Evolutionary conservation across 441 rosid species (phyloP).

Genomic region (Rhodomyrtus psidioides): DNA sequence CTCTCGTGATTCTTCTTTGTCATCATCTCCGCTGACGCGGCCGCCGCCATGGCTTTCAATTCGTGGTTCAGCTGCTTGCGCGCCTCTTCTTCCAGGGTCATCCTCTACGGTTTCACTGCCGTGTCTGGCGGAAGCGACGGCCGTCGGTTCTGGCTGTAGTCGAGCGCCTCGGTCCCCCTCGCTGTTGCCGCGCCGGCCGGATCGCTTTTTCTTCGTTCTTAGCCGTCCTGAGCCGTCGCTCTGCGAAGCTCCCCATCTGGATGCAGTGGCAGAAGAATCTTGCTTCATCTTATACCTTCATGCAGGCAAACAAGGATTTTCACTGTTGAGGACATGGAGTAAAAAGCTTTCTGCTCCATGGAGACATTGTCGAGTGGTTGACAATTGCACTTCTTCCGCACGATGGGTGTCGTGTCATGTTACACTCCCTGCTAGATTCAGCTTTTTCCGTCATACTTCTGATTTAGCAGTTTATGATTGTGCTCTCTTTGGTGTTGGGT

Average conservation of each 20-base stretch:
- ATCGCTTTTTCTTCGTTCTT: conserved; percentile 33
- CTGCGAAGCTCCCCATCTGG: conserved; percentile 37
- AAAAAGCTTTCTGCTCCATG: not conserved
- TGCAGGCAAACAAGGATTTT: not conserved
- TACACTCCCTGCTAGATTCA: not conserved
- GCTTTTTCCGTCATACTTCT: not conserved
- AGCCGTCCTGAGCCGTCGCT: conserved; percentile 39
- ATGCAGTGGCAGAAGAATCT: conserved; percentile 10
- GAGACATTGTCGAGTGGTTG: not conserved
- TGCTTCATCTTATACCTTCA: not conserved
- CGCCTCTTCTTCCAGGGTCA: conserved; percentile 25
- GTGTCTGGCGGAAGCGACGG: not conserved
- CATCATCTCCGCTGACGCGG: not conserved
- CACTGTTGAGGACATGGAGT: not conserved
- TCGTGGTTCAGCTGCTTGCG: conserved; percentile 48
- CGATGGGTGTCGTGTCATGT: not conserved
- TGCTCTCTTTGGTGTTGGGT: not conserved
- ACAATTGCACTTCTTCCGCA: not conserved
- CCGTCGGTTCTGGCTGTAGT: conserved; percentile 15
- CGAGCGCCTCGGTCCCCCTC: conserved; percentile 37
- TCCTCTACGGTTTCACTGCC: conserved; percentile 17
- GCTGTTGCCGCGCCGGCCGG: conserved; percentile 52
- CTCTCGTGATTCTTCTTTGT: not conserved
- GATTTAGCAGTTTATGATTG: not conserved
- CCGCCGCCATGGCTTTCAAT: conserved; percentile 37